Conservation (phyloP, 441 rosid species). For the California macrophylla region DNA sequence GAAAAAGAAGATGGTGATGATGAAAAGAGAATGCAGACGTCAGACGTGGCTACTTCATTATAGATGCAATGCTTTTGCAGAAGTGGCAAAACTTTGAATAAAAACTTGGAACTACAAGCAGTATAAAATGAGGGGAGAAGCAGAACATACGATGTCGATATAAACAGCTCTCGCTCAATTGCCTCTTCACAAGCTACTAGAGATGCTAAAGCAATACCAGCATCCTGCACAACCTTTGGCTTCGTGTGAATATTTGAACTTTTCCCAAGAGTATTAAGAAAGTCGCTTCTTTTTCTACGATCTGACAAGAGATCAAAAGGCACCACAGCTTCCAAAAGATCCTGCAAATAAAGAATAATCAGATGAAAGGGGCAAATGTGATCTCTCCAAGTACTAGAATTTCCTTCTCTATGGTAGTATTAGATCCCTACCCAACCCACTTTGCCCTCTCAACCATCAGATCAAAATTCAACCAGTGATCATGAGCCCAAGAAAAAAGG, state of each 20-base stretch:
- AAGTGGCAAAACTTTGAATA: not conserved
- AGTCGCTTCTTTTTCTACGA: conserved; percentile 43
- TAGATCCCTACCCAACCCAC: not conserved
- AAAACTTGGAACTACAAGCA: conserved; percentile 10
- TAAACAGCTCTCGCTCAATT: conserved; percentile 52
- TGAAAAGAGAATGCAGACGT: conserved; percentile 8
- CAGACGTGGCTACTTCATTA: conserved; percentile 10
- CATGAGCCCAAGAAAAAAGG: not conserved
- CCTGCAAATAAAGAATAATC: conserved; percentile 29
- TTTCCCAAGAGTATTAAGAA: conserved; percentile 36
- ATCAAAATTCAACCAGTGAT: not conserved
- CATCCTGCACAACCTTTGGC: conserved; percentile 57
- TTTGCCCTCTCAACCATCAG: not conserved
- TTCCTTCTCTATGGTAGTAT: not conserved
- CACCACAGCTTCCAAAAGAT: conserved; percentile 66
- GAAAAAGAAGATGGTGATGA: not conserved
- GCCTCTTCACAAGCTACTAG: conserved; percentile 63
- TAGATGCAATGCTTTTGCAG: not conserved
- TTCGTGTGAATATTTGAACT: conserved; percentile 28
- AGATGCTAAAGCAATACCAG: conserved; percentile 61
- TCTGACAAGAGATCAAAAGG: conserved; percentile 62
- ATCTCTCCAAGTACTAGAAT: not conserved
- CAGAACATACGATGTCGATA: conserved; percentile 56
- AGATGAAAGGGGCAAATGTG: not conserved
- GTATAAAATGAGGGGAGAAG: conserved; percentile 14